phyloP scores from a whole-genome alignment of 129 eudicot genomes.

The Dittrichia graveolens region DNA sequence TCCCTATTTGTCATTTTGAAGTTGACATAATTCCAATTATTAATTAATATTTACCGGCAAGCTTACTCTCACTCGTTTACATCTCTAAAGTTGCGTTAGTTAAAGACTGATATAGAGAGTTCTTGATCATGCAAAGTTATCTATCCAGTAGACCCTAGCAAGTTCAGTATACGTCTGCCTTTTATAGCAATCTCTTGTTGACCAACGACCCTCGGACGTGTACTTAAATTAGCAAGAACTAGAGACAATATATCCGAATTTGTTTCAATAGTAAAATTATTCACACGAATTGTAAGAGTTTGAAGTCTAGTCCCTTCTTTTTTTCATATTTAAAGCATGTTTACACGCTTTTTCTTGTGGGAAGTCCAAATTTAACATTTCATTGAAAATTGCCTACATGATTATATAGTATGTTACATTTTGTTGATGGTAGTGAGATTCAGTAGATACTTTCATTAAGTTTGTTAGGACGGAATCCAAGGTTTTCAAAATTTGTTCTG shows the following conservation, averaged over 20 bases:
- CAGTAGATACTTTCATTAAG: constrained; percentile 6
- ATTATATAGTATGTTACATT: background rate
- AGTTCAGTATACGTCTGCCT: background rate
- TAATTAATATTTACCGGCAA: background rate
- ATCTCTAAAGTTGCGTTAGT: background rate
- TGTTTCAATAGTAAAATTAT: no score
- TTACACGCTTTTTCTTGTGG: no score
- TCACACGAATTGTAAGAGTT: no score
- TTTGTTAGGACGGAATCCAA: constrained; percentile 1
- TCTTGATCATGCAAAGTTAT: background rate
- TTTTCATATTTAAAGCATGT: no score
- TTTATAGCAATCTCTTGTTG: constrained; percentile 2
- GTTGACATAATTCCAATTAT: background rate
- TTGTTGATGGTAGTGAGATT: constrained; percentile 11
- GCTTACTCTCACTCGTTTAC: background rate
- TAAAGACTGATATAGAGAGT: constrained; percentile 17
- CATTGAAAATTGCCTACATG: background rate
- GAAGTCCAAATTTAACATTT: no score
- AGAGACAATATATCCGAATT: no score
- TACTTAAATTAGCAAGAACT: no score
- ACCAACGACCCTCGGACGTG: background rate
- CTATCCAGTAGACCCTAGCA: background rate
- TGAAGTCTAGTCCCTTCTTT: no score
- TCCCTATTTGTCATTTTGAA: background rate
- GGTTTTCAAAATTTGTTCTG: background rate